phyloP scores from a whole-genome alignment of 495 filamentous ascomycete genomes.

The Friedmanniomyces endolithicus region DNA sequence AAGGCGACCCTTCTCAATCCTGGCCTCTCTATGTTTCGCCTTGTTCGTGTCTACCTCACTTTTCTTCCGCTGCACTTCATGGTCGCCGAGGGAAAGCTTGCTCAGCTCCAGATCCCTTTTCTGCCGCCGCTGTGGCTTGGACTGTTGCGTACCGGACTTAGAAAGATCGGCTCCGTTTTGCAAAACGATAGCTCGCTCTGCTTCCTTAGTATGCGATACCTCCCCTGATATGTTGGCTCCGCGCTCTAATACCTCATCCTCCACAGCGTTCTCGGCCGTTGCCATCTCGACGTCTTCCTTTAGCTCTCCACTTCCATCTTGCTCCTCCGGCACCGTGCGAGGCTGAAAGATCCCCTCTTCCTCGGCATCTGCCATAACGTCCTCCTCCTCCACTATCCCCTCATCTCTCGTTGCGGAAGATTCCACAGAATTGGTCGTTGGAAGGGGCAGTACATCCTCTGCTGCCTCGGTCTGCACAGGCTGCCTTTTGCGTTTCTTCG shows the following conservation, averaged over 20 bases:
- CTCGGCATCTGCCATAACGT: too few species aligned
- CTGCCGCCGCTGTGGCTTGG: background rate
- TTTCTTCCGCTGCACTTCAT: background rate
- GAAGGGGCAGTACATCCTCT: background rate
- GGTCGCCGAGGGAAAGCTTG: background rate
- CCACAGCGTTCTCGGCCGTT: too few species aligned
- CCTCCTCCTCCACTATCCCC: too few species aligned
- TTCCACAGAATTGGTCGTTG: background rate
- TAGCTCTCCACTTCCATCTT: too few species aligned
- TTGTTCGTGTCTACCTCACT: background rate
- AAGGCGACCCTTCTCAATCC: background rate
- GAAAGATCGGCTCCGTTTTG: background rate
- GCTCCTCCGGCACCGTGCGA: too few species aligned
- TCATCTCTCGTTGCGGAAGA: background rate
- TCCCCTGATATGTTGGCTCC: too few species aligned
- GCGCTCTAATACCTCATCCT: too few species aligned
- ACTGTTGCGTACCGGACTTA: background rate
- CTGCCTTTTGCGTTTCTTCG: background rate
- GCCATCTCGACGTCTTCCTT: too few species aligned
- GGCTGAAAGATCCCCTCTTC: too few species aligned
- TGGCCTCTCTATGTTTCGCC: background rate
- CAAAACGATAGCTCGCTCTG: background rate
- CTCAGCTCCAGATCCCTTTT: background rate
- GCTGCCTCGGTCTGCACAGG: background rate
- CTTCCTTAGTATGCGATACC: background rate